Evolutionary conservation across 805 yeast species (phyloP), one percentile per base, ranked within the genome.

Genomic region (Lipomyces japonicus): DNA sequence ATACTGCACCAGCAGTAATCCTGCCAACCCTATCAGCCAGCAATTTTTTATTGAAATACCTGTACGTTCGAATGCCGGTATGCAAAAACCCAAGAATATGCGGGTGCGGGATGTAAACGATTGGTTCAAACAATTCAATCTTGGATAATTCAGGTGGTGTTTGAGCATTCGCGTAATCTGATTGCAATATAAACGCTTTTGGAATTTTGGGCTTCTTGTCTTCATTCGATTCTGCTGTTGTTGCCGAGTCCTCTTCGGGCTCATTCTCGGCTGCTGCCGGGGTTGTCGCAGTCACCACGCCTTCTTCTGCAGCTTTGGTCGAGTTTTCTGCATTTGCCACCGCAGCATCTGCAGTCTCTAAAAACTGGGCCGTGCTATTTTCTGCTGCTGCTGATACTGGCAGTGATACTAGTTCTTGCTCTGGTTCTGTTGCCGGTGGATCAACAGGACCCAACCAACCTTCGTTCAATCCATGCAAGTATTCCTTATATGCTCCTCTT

Each of bases 401-500:
- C 34, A n/a, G n/a, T n/a, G n/a, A n/a, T n/a, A n/a, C n/a, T n/a
- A n/a, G n/a, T n/a, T n/a, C n/a, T n/a, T n/a, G n/a, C 24, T 24
- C 23, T 19, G 32, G 7, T 7, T 35, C 28, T 18, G 54, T 55
- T 7, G 57, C 61, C 3, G 84, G 80, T 48, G 71, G 67, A 14
- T 78, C 88, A 51, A 91, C 71, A 1, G 97, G 97, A 0, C 98
- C 98, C 40, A 93, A 68, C 64, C 93, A 75, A 4, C 98, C 98
- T 71, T 93, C 98, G 61, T 93, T 96, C 9, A 93, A 65, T 7
- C 99, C 99, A 39, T 77, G 75, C 46, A 93, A 65, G 65, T 88
- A 93, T 72, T 93, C 99, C 66, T 91, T 91, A 66, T 79, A 93
- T 0, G 97, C 91, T 50, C 98, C 98, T 65, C 99, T 77, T 3